Percentiles rank a stretch among this genome's conserved stretches.
phyloP scores from a whole-genome alignment of 306 rosid species.

The Castanea crenata region DNA sequence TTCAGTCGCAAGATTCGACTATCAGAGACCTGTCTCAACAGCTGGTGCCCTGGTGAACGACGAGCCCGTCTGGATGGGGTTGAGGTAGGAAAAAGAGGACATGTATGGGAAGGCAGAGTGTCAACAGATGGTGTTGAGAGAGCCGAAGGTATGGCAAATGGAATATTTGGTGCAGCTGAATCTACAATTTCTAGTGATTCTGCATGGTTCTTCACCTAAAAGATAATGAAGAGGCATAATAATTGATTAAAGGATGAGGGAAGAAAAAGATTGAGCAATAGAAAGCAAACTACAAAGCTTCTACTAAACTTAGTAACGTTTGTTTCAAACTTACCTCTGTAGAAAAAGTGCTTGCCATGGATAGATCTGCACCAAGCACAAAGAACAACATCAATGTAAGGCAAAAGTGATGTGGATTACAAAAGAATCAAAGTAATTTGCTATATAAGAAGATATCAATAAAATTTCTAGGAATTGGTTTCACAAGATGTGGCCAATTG shows the following conservation, averaged over 20 bases:
- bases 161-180: conserved; percentile 46
- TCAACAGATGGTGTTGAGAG: conserved; percentile 52
- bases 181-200: conserved; percentile 57
- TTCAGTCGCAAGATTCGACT: conserved; percentile 67
- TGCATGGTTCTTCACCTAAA: conserved; percentile 49
- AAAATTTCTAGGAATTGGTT: too few species aligned
- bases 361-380: conserved; percentile 43
- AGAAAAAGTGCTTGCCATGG: conserved; percentile 50
- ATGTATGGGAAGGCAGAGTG: conserved; percentile 41
- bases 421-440: background rate
- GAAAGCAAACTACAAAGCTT: conserved; percentile 13
- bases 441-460: too few species aligned
- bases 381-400: conserved; percentile 33
- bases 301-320: conserved; percentile 4
- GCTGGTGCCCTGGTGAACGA: conserved; percentile 75
- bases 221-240: conserved; percentile 24
- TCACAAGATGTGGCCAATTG: too few species aligned
- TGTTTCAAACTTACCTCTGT: conserved; percentile 49
- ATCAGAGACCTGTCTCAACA: conserved; percentile 74
- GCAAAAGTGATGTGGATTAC: conserved; percentile 3
- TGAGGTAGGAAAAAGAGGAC: conserved; percentile 49
- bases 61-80: conserved; percentile 66
- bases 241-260: background rate
- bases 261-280: conserved; percentile 20
- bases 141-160: conserved; percentile 58